These are phyloP conservation scores for Actinidia chinensis DNA, from an alignment of 179 eudicot genomes.

Conservation along the genomic window DNA sequence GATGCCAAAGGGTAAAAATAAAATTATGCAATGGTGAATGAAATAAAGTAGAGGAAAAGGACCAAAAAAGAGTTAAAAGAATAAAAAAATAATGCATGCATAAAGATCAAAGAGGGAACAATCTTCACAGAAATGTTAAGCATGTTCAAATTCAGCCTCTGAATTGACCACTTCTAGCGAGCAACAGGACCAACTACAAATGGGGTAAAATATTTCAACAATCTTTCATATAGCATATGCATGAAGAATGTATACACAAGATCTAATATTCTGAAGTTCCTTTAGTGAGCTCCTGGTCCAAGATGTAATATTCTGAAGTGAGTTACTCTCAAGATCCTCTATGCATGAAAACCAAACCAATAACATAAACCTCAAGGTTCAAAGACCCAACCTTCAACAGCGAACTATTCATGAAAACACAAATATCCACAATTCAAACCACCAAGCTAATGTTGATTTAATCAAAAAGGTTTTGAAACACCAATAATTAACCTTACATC, in stretches of 20 bases:
- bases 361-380: no score
- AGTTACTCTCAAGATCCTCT: no score
- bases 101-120: not conserved
- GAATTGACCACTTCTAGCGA: no score
- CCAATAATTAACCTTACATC: not conserved
- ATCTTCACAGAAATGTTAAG: not conserved
- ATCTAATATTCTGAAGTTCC: not conserved
- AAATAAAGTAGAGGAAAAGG: not conserved
- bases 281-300: not conserved
- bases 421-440: no score
- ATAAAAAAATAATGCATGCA: not conserved
- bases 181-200: not conserved
- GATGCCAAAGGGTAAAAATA: no score
- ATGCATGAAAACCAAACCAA: no score
- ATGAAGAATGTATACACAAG: not conserved
- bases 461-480: not conserved
- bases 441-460: no score
- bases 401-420: no score
- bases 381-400: no score
- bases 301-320: not conserved
- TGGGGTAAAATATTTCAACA: not conserved
- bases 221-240: not conserved
- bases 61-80: not conserved
- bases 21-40: no score
- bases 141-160: not conserved